Evolutionary conservation across 2,329 filamentous ascomycete genomes (phyloP), one percentile per base, ranked within the genome.

Genomic region (Penicillium sp.): DNA sequence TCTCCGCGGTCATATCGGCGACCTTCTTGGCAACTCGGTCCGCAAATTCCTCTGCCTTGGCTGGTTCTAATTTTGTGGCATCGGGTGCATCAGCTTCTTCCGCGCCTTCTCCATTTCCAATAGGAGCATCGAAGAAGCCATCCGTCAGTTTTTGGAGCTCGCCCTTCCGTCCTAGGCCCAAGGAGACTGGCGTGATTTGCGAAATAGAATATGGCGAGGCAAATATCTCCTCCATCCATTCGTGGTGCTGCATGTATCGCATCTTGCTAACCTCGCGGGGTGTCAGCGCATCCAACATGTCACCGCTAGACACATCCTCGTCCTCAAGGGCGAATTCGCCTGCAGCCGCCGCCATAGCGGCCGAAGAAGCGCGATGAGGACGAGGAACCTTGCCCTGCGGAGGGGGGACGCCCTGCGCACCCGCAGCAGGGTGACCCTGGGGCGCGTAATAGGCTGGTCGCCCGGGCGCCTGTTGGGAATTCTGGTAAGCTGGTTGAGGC

Each of bases 171-270:
- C 94, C 94, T 8, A 97, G 78, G 1, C 91, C 91, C 27, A 97
- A 83, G 68, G 96, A 92, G 2, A 91, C 85, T 0, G 93, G 91
- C 7, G 87, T 84, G 51, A 99, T 96, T 68, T 95, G 90, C 43
- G 83, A 83, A 55, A 93, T 88, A 20, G 88, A 82, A 68, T 96
- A 97, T 0, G 92, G 91, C 1, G 93, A 97, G 1, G 89, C 90
- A 47, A 97, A 83, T 23, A 99, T 87, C 73, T 99, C 93, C 67
- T 97, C 94, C 90, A 99, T 96, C 94, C 93, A 97, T 70, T 96
- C 91, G 65, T 99, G 93, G 64, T 99, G 95, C 68, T 97, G 91
- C 68, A 88, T 88, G 71, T 97, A 99, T 49, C 94, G 84, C 58
- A 86, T 84, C 54, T 90, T 79, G 62, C 91, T 96, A 55, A 99